phyloP scores from a whole-genome alignment of 768 basidiomycete genomes.

The Porpolomopsis calyptriformis region DNA sequence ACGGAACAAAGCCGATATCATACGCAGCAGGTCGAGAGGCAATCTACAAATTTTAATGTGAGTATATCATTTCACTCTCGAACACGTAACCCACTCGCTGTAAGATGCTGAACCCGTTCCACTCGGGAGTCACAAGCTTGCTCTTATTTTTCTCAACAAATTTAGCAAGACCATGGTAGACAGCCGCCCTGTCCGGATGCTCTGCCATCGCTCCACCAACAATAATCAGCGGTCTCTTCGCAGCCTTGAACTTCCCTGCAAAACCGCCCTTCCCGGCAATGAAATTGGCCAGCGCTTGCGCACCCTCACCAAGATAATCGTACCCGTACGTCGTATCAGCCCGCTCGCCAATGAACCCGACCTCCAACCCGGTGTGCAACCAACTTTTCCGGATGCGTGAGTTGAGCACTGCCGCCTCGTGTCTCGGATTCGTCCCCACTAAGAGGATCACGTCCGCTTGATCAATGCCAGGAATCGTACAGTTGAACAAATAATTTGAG shows the following conservation, averaged over 20 bases:
- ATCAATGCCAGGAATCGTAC: constrained; percentile 83
- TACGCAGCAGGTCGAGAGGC: constrained; percentile 92
- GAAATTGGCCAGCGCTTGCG: constrained; percentile 68
- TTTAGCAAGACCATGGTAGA: constrained; percentile 66
- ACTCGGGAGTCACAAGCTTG: constrained; percentile 73
- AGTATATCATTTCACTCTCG: not conserved
- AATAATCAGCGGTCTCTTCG: constrained; percentile 87
- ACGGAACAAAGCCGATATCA: constrained; percentile 88
- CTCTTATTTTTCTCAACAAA: constrained; percentile 72
- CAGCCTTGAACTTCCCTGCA: constrained; percentile 75
- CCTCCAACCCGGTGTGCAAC: constrained; percentile 76
- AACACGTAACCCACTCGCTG: constrained; percentile 61
- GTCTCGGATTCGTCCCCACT: constrained; percentile 92
- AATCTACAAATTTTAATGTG: constrained; percentile 33
- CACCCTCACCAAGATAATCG: constrained; percentile 74
- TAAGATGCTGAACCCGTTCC: constrained; percentile 91
- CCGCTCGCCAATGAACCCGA: constrained; percentile 84
- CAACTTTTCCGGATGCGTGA: constrained; percentile 93
- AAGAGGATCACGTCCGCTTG: constrained; percentile 87
- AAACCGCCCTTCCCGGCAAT: constrained; percentile 70
- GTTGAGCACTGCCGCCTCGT: constrained; percentile 95
- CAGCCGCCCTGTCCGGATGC: constrained; percentile 71
- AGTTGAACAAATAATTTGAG: constrained; percentile 94
- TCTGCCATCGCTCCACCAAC: constrained; percentile 83
- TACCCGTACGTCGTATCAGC: constrained; percentile 91